A percentile compares a stretch with the other conserved stretches of the same genome.
These are phyloP conservation scores for Fusarium floridanum DNA, from an alignment of 2,329 filamentous ascomycete genomes.

Conservation along the genomic window DNA sequence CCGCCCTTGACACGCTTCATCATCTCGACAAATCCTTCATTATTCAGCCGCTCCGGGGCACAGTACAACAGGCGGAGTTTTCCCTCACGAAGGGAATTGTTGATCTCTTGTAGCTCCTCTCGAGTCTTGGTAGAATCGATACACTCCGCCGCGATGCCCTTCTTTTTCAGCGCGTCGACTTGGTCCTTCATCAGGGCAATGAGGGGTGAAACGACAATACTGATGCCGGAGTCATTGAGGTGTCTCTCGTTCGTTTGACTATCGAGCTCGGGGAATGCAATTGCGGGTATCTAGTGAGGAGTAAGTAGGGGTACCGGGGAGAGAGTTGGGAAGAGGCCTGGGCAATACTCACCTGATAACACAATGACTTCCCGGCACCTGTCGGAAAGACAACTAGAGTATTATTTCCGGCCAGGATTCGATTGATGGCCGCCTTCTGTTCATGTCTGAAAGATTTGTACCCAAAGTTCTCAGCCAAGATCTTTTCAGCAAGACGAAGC, in stretches of 20 bases:
- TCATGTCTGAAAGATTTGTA: conserved; percentile 58
- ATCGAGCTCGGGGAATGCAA: conserved; percentile 62
- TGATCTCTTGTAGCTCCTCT: conserved; percentile 58
- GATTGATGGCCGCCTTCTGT: conserved; percentile 57
- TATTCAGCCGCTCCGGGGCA: conserved; percentile 71
- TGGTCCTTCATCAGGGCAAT: conserved; percentile 73
- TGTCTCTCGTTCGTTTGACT: conserved; percentile 42
- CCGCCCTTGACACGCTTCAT: conserved; percentile 68
- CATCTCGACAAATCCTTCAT: conserved; percentile 69
- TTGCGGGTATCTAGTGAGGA: conserved; percentile 56
- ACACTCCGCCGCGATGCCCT: conserved; percentile 65
- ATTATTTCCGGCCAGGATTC: conserved; percentile 56
- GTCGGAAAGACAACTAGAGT: conserved; percentile 61
- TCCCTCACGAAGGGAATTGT: conserved; percentile 56
- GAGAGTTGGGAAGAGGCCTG: background rate
- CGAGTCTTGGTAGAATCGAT: conserved; percentile 68
- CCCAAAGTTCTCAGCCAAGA: conserved; percentile 56
- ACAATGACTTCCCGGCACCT: conserved; percentile 63
- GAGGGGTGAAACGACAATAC: conserved; percentile 68
- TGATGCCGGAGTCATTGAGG: conserved; percentile 60
- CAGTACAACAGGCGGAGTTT: conserved; percentile 68
- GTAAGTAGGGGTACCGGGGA: background rate
- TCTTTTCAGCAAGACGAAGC: conserved; percentile 38
- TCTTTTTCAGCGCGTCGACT: conserved; percentile 64
- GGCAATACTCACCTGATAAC: conserved; percentile 57